Base-by-base conservation (phyloP, 768 basidiomycete genomes). In the Rhizopogon vesiculosus region DNA sequence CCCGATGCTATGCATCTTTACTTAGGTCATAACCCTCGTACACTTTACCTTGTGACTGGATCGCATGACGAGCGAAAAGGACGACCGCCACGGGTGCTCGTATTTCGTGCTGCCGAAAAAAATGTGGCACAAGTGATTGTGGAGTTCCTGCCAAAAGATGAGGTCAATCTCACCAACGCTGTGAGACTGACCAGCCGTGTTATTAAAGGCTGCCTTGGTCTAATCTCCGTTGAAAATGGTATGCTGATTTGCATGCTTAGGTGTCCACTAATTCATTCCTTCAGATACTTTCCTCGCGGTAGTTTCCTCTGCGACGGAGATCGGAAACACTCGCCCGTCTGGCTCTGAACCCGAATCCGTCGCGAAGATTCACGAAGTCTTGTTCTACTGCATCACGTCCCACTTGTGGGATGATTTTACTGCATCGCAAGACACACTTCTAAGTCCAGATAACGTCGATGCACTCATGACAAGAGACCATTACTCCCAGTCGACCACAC, bases 211-310 rank as follows among this genome's bases (percentile, higher is more conserved):
- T 95, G 93, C 61, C 72, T 96, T 50, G 94, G 94, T 5, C 74
- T 92, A 53, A 87, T 92, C 45, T 83, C 81, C 12, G 75, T 92
- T 18, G 84, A 86, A 35, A 83, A 83, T 63, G 87, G 89, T 84
- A 57, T 62, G 81, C 67, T 10, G 4, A 38, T 38, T 38, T 35
- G 9, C 29, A 38, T 49, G 19, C 19, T 5, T 25, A 38, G 51
- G 8, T 22, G 41, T 46, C 42, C 45, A 42, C 22, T 39, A 4
- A 12, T 45, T 38, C 31, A n/a, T 44, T 40, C 15, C 16, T 35
- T 40, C 42, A 92, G 93, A 94, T 61, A 80, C 92, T 51, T 98
- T 97, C 73, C 80, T 97, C 28, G 87, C 90, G 16, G 76, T 95
- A 42, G 78, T 96, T 52, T 86, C 86, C 6, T 81, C 86, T 42